Conservation (phyloP, 2,329 filamentous ascomycete species). For the Drechslera avenae region DNA sequence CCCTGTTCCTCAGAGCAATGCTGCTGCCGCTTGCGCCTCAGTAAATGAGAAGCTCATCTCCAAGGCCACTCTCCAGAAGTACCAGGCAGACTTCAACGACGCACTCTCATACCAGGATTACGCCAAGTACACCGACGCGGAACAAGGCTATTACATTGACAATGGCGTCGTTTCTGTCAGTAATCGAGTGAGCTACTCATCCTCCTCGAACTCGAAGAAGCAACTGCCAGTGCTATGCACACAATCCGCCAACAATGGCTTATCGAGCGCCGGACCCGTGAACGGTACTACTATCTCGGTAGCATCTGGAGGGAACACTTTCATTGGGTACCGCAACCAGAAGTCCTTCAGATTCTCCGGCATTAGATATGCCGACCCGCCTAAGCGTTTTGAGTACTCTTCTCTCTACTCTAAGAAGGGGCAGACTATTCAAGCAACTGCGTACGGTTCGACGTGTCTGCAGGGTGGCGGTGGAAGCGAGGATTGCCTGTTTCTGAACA, state of each 20-base stretch:
- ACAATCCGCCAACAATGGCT: conserved; percentile 52
- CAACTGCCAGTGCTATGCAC: conserved; percentile 58
- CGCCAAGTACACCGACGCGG: conserved; percentile 44
- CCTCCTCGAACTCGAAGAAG: conserved; percentile 30
- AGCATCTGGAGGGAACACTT: conserved; percentile 52
- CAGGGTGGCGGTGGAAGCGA: conserved; percentile 51
- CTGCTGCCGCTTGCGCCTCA: conserved; percentile 52
- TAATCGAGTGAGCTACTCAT: conserved; percentile 44
- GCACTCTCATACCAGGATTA: conserved; percentile 55
- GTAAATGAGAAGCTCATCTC: conserved; percentile 57
- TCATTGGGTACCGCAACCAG: conserved; percentile 58
- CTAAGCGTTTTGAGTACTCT: conserved; percentile 55
- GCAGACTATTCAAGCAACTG: conserved; percentile 53
- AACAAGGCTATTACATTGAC: conserved; percentile 52
- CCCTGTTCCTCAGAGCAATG: conserved; percentile 46
- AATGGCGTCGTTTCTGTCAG: conserved; percentile 48
- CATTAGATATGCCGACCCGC: conserved; percentile 53
- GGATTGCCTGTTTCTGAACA: conserved; percentile 57
- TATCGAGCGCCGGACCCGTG: conserved; percentile 27
- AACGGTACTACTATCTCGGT: conserved; percentile 47
- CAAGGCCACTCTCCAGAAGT: conserved; percentile 48
- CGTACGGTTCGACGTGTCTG: conserved; percentile 54
- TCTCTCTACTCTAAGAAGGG: conserved; percentile 53
- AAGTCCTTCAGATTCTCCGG: conserved; percentile 56
- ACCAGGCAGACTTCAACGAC: conserved; percentile 54